Base-by-base conservation (phyloP, 371 early-diverging fungal species). In the Mortierella polycephala region DNA sequence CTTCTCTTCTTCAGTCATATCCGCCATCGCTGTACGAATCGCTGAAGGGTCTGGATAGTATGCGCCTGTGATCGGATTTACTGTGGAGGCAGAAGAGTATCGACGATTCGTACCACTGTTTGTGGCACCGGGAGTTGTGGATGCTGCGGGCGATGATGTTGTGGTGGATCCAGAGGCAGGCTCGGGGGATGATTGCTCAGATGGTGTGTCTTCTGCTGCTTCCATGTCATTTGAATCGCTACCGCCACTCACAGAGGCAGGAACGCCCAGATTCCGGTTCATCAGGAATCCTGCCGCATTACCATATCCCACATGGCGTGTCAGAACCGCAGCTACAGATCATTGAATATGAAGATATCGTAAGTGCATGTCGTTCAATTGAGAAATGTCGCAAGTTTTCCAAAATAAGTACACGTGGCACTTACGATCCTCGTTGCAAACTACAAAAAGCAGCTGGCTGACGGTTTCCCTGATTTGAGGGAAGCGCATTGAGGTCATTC, bases 1-100 rank as follows among this genome's bases (percentile, higher is more conserved):
- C 82, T 96, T 96, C 75, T 98, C 98, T 80, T 96, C 98, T 39
- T 96, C 96, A 13, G 96, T 97, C 96, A 98, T 95, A 12, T 89
- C 87, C 7, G 86, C 86, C 60, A 91, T 76, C 23, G 85, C 87
- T 10, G 85, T 84, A 7, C 83, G 82, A 45, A 71, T 64, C 16
- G 85, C 83, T 64, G 86, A 88, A 39, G 83, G 76, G 20, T 89
- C 87, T 20, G 83, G 84, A 39, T 81, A 71, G 54, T 86, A 89
- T 30, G 89, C 88, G 0, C 96, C 96, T 0, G 96, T 98, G 59
- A 97, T 94, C 0, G 97, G 97, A 73, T 98, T 92, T 51, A 96
- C 86, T 0, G 81, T 59, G 16, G 79, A 45, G 13, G 60, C 12
- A 11, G 68, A 30, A 9, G 75, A 74, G 11, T 41, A 45, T 23